Evolutionary conservation across 768 basidiomycete species (phyloP).

Genomic region (Filobasidium floriforme): DNA sequence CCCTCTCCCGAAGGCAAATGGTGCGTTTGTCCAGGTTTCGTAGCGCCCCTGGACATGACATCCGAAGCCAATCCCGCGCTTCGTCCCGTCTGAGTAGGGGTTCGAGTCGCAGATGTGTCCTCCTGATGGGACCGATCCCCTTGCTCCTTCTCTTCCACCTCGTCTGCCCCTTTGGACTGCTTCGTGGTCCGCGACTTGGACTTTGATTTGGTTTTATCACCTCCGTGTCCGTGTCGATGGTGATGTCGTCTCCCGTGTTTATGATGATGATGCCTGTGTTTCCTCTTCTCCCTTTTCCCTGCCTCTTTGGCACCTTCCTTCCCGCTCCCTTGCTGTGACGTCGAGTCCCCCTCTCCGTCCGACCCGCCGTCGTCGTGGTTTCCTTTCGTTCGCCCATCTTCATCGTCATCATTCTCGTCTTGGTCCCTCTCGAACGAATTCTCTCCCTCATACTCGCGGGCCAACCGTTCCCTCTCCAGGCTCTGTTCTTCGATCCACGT

Average conservation of each 20-base stretch:
- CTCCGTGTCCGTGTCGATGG: background rate
- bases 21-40: too few relatives aligned
- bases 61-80: too few relatives aligned
- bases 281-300: background rate
- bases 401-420: background rate
- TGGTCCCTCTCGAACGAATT: background rate
- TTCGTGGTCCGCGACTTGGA: background rate
- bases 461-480: background rate
- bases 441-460: background rate
- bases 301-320: background rate
- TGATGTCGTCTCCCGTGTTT: background rate
- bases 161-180: background rate
- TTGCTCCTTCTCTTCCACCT: background rate
- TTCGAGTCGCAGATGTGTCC: too few relatives aligned
- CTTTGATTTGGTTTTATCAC: background rate
- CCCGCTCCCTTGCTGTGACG: background rate
- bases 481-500: background rate
- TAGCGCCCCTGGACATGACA: too few relatives aligned
- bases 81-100: too few relatives aligned
- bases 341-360: too few relatives aligned
- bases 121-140: background rate
- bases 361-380: background rate
- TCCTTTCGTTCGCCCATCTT: background rate
- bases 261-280: background rate
- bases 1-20: too few relatives aligned